Conservation (phyloP, 2,329 filamentous ascomycete genomes). For the Ustilaginoidea virens region DNA sequence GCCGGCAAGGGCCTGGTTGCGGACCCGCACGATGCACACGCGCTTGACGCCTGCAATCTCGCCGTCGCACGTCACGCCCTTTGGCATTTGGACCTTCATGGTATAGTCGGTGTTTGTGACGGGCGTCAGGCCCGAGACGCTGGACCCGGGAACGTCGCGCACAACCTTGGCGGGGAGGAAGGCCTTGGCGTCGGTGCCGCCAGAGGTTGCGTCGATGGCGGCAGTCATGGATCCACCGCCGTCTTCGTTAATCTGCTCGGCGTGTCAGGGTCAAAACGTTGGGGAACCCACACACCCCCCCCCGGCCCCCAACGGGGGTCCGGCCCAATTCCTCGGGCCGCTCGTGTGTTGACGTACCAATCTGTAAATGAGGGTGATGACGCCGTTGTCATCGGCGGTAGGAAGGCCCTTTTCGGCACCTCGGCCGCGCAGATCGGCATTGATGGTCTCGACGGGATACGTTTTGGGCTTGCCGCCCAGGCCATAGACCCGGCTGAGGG, state of each 20-base stretch:
- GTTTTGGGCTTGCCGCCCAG: conserved; percentile 19
- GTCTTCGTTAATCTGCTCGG: conserved; percentile 50
- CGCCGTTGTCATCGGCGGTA: conserved; percentile 43
- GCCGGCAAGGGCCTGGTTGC: conserved; percentile 41
- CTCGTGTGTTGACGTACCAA: conserved; percentile 16
- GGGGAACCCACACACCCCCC: too few species aligned
- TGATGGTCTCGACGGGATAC: conserved; percentile 28
- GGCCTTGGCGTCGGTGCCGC: conserved; percentile 41
- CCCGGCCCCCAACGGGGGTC: too few species aligned
- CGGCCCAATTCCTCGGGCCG: too few species aligned
- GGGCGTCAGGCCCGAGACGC: conserved; percentile 38
- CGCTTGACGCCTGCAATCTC: conserved; percentile 40
- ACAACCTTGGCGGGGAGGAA: conserved; percentile 45
- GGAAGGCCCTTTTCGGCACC: conserved; percentile 40
- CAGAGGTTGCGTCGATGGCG: conserved; percentile 45
- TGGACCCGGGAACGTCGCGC: conserved; percentile 44
- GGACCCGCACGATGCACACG: conserved; percentile 45
- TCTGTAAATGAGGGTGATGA: conserved; percentile 47
- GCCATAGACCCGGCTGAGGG: conserved; percentile 7
- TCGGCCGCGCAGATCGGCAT: conserved; percentile 35
- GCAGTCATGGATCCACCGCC: conserved; percentile 49
- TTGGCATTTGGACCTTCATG: conserved; percentile 48
- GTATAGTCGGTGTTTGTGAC: conserved; percentile 49
- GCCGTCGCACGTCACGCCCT: conserved; percentile 51
- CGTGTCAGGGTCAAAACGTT: too few species aligned